Evolutionary conservation across 139 green algal species (phyloP).

Genomic region (Tetradesmus lagerheimii): DNA sequence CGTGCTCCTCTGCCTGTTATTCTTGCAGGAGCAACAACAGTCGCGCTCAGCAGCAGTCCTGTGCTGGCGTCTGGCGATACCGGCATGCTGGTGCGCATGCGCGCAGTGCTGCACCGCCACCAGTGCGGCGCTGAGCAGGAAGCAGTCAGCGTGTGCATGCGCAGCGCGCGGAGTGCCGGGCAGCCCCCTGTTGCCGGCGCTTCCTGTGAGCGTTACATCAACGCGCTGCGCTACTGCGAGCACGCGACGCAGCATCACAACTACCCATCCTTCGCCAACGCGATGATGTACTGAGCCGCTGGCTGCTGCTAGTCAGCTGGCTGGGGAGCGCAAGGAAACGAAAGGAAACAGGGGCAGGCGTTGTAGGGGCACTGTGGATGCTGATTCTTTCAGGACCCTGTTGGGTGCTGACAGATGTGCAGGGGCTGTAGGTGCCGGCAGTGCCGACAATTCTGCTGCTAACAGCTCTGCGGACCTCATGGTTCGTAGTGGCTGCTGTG

Average conservation of each 20-base stretch:
- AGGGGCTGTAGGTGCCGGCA: too few relatives aligned
- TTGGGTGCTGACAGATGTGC: too few relatives aligned
- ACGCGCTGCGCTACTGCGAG: slow-evolving; percentile 35
- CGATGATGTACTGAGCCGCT: background rate
- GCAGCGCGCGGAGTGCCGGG: background rate
- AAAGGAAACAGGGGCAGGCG: background rate
- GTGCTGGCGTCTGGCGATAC: background rate
- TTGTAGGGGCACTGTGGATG: too few relatives aligned
- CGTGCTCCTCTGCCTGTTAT: background rate
- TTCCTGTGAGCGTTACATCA: slow-evolving; percentile 6
- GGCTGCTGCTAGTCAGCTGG: background rate
- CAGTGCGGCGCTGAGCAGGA: slow-evolving; percentile 25
- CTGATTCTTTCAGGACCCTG: too few relatives aligned
- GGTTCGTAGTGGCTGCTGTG: too few relatives aligned
- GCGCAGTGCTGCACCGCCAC: slow-evolving; percentile 25
- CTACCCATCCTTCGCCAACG: background rate
- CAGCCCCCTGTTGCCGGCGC: slow-evolving; percentile 23
- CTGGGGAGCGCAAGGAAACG: background rate
- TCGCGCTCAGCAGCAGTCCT: background rate
- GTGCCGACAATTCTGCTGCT: too few relatives aligned
- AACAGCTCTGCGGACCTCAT: too few relatives aligned
- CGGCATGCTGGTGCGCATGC: slow-evolving; percentile 36
- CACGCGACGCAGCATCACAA: slow-evolving; percentile 32
- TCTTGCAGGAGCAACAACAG: background rate
- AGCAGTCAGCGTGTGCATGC: slow-evolving; percentile 19